Conservation (phyloP, 2,329 filamentous ascomycete genomes). For the Alternaria consortialis region DNA sequence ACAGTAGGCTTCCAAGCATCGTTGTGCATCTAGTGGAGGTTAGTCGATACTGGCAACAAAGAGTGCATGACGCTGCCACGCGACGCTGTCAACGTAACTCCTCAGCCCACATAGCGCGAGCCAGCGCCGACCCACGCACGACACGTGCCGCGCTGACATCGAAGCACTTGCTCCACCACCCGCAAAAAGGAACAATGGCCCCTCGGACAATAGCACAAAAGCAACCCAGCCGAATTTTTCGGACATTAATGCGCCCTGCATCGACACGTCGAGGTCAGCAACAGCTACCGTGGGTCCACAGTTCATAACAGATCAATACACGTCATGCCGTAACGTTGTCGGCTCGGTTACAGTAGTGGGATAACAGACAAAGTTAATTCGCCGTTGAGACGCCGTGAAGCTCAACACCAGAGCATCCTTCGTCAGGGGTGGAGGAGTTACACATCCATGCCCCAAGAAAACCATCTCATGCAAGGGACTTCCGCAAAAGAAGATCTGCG, state of each 20-base stretch:
- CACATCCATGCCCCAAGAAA: slow-evolving; percentile 3
- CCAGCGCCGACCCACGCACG: background rate
- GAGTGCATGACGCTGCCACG: slow-evolving; percentile 4
- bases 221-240: background rate
- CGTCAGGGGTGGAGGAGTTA: slow-evolving; percentile 5
- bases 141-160: slow-evolving; percentile 1
- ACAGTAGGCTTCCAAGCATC: slow-evolving; percentile 3
- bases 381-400: slow-evolving; percentile 9
- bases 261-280: slow-evolving; percentile 6
- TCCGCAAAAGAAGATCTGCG: background rate
- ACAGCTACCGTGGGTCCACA: slow-evolving; percentile 1
- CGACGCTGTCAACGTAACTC: background rate
- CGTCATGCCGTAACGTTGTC: slow-evolving; percentile 14
- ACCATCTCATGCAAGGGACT: background rate
- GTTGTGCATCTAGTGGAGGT: background rate
- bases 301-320: background rate
- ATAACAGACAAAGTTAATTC: background rate
- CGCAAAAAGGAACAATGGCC: slow-evolving; percentile 2
- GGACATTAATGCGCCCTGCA: slow-evolving; percentile 14
- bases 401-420: slow-evolving; percentile 7
- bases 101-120: slow-evolving; percentile 1
- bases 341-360: slow-evolving; percentile 15
- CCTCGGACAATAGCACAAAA: slow-evolving; percentile 6
- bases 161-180: background rate
- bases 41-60: background rate